Conservation (phyloP, 805 yeast genomes). For the Wickerhamomyces alni region DNA sequence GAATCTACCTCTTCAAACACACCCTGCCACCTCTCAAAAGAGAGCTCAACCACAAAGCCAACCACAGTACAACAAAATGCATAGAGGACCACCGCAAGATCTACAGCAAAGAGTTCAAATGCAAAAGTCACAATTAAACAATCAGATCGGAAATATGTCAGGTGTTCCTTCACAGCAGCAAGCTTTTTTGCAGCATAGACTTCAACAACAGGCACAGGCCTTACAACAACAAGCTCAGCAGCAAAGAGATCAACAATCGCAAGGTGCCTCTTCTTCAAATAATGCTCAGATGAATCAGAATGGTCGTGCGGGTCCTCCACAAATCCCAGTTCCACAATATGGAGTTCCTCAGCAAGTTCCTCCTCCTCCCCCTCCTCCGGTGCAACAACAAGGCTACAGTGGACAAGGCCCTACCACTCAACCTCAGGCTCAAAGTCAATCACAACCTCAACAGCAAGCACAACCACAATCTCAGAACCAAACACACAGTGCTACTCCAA, state of each 20-base stretch:
- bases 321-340: not conserved
- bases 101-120: slow-evolving; percentile 20
- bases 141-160: slow-evolving; percentile 7
- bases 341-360: not conserved
- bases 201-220: slow-evolving; percentile 3
- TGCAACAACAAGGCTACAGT: not conserved
- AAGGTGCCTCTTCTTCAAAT: not conserved
- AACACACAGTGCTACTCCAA: not conserved
- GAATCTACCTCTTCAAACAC: too few relatives aligned
- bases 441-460: not conserved
- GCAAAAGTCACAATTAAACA: slow-evolving; percentile 18
- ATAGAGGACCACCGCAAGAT: slow-evolving; percentile 17
- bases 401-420: not conserved
- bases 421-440: not conserved
- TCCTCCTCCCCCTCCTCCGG: too few relatives aligned
- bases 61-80: slow-evolving; percentile 18
- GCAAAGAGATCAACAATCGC: slow-evolving; percentile 13
- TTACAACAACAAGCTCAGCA: slow-evolving; percentile 20
- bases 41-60: slow-evolving; percentile 11
- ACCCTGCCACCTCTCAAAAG: not conserved
- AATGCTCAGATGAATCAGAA: not conserved
- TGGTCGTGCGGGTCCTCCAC: not conserved
- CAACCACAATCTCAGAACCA: slow-evolving; percentile 5
- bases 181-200: slow-evolving; percentile 8
- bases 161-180: slow-evolving; percentile 14